phyloP scores from a whole-genome alignment of 495 filamentous ascomycete species.

The Monascus purpureus region DNA sequence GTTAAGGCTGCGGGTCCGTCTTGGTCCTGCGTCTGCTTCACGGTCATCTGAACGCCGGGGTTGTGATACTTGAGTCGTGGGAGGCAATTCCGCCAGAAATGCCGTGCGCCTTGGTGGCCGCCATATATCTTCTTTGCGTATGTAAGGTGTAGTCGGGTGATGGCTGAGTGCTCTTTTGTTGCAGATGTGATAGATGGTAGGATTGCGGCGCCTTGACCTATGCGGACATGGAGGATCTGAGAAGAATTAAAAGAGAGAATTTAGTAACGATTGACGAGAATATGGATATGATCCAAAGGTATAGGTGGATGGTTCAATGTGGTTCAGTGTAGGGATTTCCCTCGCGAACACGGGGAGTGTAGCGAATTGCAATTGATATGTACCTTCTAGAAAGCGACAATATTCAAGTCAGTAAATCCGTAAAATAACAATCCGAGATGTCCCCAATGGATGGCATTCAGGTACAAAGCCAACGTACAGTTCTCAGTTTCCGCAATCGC shows the following conservation, averaged over 20 bases:
- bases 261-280: no score
- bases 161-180: constrained; percentile 37
- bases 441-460: no score
- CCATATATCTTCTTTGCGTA: constrained; percentile 48
- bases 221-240: constrained; percentile 56
- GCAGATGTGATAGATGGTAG: constrained; percentile 41
- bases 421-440: no score
- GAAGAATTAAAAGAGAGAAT: no score
- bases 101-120: constrained; percentile 65
- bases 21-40: constrained; percentile 48
- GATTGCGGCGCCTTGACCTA: constrained; percentile 70
- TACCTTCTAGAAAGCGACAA: no score
- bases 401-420: no score
- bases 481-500: constrained; percentile 65
- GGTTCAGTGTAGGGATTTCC: no score
- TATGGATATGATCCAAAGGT: constrained; percentile 5
- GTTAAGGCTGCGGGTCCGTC: constrained; percentile 50
- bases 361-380: no score
- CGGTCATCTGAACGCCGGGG: constrained; percentile 66
- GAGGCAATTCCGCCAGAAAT: constrained; percentile 78
- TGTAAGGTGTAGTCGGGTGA: constrained; percentile 72
- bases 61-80: constrained; percentile 91
- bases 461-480: constrained; percentile 41
- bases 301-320: no score
- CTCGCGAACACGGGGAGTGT: no score